Evolutionary conservation across 1,284 basidiomycete genomes (phyloP).

Genomic region (Ustilago sp.): DNA sequence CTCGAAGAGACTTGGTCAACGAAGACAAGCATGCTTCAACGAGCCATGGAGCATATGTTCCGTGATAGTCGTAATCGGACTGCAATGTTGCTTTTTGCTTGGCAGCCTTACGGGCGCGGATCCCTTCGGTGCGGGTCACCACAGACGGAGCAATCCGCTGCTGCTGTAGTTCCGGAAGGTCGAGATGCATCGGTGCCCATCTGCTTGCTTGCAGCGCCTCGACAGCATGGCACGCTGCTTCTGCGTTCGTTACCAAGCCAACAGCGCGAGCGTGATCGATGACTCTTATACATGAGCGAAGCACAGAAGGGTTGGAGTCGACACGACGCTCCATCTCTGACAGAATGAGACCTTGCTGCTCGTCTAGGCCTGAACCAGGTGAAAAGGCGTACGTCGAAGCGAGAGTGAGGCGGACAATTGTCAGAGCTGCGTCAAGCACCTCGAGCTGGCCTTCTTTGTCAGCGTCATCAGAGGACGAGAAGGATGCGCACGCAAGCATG

Average conservation of each 20-base stretch:
- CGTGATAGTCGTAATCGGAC: constrained; percentile 20
- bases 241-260: constrained; percentile 14
- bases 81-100: constrained; percentile 22
- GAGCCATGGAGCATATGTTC: constrained; percentile 35
- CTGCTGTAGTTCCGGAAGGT: constrained; percentile 18
- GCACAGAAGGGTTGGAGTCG: constrained; percentile 34
- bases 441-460: constrained; percentile 22
- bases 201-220: constrained; percentile 31
- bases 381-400: constrained; percentile 42
- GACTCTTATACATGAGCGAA: constrained; percentile 37
- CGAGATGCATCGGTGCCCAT: constrained; percentile 38
- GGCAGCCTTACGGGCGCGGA: constrained; percentile 28
- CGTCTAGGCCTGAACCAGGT: constrained; percentile 17
- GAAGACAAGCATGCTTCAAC: constrained; percentile 31
- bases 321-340: constrained; percentile 41
- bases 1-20: constrained; percentile 1
- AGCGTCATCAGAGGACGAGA: not conserved
- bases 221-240: constrained; percentile 29
- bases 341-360: constrained; percentile 30
- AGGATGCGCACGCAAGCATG: constrained; percentile 28
- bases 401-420: constrained; percentile 32
- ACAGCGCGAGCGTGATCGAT: constrained; percentile 13
- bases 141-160: constrained; percentile 4
- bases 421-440: constrained; percentile 40
- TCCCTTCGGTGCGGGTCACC: constrained; percentile 20